phyloP scores from a whole-genome alignment of 1,284 basidiomycete genomes.

The Fomitiporia mediterranea region DNA sequence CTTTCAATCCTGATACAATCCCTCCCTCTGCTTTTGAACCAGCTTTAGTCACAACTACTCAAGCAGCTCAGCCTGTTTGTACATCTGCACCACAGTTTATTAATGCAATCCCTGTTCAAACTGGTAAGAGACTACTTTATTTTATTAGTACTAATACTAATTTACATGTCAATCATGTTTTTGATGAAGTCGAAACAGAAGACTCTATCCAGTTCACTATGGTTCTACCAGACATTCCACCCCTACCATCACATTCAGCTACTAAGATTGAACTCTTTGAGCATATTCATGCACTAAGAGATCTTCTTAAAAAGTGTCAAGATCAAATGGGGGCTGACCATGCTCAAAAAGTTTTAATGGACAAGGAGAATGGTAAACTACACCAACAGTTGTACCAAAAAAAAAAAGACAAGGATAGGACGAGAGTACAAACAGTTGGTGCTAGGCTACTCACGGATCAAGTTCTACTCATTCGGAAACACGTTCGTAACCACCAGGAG shows the following conservation, averaged over 20 bases:
- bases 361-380: neutral
- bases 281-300: neutral
- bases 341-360: neutral
- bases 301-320: neutral
- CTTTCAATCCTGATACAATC: slow-evolving; percentile 25
- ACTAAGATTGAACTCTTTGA: neutral
- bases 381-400: neutral
- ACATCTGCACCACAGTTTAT: neutral
- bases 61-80: neutral
- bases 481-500: neutral
- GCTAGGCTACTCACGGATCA: neutral
- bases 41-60: neutral
- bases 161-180: neutral
- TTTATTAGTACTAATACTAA: neutral
- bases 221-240: neutral
- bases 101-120: neutral
- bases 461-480: neutral
- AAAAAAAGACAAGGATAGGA: neutral
- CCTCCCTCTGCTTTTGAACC: neutral
- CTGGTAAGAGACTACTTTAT: neutral
- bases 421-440: neutral
- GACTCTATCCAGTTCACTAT: neutral
- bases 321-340: neutral
- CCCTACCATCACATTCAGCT: neutral
- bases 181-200: neutral